Conservation (phyloP, 2,329 filamentous ascomycete species). For the Corinectria fuckeliana region DNA sequence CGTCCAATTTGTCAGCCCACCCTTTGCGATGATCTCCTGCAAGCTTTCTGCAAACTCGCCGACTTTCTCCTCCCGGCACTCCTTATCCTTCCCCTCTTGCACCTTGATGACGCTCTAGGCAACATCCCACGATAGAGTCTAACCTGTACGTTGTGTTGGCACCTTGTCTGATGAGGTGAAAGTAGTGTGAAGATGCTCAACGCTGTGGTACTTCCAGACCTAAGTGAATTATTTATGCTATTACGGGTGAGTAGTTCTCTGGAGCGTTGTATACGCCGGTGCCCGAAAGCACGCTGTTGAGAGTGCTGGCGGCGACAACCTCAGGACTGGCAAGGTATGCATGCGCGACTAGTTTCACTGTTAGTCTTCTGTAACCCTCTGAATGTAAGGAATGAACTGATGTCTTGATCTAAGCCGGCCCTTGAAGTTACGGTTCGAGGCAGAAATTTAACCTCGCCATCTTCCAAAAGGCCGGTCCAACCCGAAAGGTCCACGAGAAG, state of each 20-base stretch:
- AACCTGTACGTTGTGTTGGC: neutral
- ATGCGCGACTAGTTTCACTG: conserved; percentile 57
- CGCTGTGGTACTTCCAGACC: neutral
- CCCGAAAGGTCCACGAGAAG: conserved; percentile 85
- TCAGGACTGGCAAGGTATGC: conserved; percentile 90
- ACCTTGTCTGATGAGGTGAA: neutral
- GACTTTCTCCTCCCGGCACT: too few relatives aligned
- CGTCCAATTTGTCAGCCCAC: too few relatives aligned
- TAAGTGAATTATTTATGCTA: neutral
- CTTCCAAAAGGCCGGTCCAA: conserved; percentile 79
- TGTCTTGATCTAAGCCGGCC: conserved; percentile 51
- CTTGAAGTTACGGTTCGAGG: conserved; percentile 88
- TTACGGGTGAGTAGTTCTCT: neutral
- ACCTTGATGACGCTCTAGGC: too few relatives aligned
- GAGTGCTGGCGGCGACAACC: conserved; percentile 87
- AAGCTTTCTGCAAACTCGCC: too few relatives aligned
- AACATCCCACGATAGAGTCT: too few relatives aligned
- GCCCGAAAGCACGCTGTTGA: neutral
- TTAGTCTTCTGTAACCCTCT: neutral
- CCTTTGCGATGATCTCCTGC: too few relatives aligned
- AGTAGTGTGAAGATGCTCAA: neutral
- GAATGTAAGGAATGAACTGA: too few relatives aligned
- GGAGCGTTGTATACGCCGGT: neutral
- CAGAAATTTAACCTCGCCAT: conserved; percentile 81
- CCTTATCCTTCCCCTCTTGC: too few relatives aligned